Base-by-base conservation (phyloP, 2,329 filamentous ascomycete genomes). In the Fonsecaea multimorphosa region DNA sequence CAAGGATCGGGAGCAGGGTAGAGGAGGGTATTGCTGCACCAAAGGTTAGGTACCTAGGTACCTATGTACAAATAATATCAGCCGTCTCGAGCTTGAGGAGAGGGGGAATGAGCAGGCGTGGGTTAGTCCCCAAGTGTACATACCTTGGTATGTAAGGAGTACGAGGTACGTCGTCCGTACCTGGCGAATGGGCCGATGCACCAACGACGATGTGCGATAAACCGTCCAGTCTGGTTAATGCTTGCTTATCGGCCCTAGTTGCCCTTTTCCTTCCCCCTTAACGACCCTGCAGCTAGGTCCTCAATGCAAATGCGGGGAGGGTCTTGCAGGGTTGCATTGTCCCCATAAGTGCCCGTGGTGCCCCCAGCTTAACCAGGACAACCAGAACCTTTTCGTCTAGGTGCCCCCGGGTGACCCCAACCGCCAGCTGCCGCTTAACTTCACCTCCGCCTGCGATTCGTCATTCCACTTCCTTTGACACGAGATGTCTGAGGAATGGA, bases 401-500 rank as follows among this genome's bases (percentile, higher is more conserved):
- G 44, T 2, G 16, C 12, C 34, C 29, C 56, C 56, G 27, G 22
- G 44, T 2, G 16, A 19, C 34, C 29, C 56, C 56, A 32, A 34
- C 38, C 51, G 44, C 29, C 44, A 60, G 3, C 31, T 53, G 58
- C 46, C 58, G 58, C 46, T 60, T 49, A 51, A 46, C 38, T 24
- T 27, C 4, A 38, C 14, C 59, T 44, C 12, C 59, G 5, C 51
- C 2, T 46, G 51, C 52, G 14, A 61, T 61, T 61, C 59, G 59
- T 55, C 59, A n/a, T 44, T 38, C 11, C 5, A 16, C 49, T 46
- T n/a, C 16, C 36, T 32, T 36, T 61, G 49, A 61, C 34, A 40
- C 59, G 59, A 54, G 32, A 54, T 55, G 59, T 61, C 34, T 61
- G 32, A 55, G 49, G 22, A 11, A 54, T 46, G 59, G 51, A 61